A percentile compares a stretch with the other conserved stretches of the same genome.
Conservation (phyloP, 2,329 filamentous ascomycete genomes). For the Fonsecaea pedrosoi region DNA sequence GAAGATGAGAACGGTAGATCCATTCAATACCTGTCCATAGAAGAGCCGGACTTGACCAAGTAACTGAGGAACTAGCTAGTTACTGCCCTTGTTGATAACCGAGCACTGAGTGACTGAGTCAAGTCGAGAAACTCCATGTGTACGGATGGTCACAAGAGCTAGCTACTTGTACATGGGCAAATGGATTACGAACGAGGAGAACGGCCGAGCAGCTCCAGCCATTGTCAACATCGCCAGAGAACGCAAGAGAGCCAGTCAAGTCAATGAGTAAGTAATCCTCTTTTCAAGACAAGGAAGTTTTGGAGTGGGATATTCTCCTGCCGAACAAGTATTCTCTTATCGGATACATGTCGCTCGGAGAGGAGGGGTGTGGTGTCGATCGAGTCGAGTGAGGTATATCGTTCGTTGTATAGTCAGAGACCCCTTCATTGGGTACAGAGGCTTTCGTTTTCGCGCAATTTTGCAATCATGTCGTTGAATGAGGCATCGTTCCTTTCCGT, state of each 20-base stretch:
- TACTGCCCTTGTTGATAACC: too few relatives aligned
- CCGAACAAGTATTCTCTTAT: neutral
- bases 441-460: neutral
- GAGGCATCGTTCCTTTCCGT: neutral
- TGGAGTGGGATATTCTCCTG: slow-evolving; percentile 1
- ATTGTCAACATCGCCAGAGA: neutral
- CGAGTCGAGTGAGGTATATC: neutral
- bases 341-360: neutral
- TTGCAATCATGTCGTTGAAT: neutral
- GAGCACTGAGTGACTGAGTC: too few relatives aligned
- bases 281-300: neutral
- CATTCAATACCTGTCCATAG: too few relatives aligned
- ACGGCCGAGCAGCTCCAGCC: neutral
- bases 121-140: too few relatives aligned
- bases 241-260: neutral
- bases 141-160: neutral
- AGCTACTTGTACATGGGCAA: neutral
- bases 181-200: neutral
- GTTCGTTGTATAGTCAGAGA: neutral
- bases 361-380: neutral
- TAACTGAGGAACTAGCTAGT: too few relatives aligned
- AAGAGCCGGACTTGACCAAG: too few relatives aligned
- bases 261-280: neutral
- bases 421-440: neutral
- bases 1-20: too few relatives aligned